These are phyloP conservation scores for Rhizoclosmatium sp. DNA, from an alignment of 192 early-diverging fungal species.

Conservation along the genomic window DNA sequence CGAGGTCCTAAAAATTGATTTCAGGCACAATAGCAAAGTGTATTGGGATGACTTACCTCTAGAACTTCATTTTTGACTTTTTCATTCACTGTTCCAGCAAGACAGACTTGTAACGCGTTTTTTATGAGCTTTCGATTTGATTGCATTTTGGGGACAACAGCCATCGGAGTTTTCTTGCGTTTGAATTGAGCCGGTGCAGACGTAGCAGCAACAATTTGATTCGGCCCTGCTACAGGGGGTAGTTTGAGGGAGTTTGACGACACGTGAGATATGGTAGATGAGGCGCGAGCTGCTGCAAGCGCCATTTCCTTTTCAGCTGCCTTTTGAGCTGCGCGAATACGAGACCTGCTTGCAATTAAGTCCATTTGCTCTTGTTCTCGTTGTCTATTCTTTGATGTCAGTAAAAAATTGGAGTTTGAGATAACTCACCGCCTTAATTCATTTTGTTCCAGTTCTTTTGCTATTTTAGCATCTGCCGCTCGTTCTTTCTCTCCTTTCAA, in stretches of 20 bases:
- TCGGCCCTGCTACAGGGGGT: not conserved
- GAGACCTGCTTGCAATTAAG: constrained; percentile 5
- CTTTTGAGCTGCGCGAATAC: constrained; percentile 13
- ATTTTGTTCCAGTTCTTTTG: constrained; percentile 15
- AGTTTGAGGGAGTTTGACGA: constrained; percentile 9
- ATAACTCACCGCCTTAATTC: constrained; percentile 27
- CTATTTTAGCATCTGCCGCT: not conserved
- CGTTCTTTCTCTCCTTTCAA: not conserved
- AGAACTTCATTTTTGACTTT: constrained; percentile 55
- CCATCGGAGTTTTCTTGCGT: not conserved
- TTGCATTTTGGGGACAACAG: constrained; percentile 34
- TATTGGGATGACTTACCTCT: constrained; percentile 45
- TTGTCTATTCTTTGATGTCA: constrained; percentile 2
- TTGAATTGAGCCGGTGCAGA: not conserved
- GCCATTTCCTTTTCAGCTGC: constrained; percentile 35
- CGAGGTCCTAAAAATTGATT: constrained; percentile 51
- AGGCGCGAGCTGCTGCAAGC: not conserved
- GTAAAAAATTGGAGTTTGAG: not conserved
- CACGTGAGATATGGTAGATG: constrained; percentile 23
- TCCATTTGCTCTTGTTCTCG: constrained; percentile 31
- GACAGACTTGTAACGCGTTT: constrained; percentile 64
- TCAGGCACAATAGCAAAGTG: not conserved
- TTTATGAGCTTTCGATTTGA: constrained; percentile 56
- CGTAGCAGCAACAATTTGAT: not conserved
- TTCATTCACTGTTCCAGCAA: constrained; percentile 60